Evolutionary conservation across 1,284 basidiomycete genomes (phyloP), one percentile per base, ranked within the genome.

Genomic region (Cryptococcus sp.): DNA sequence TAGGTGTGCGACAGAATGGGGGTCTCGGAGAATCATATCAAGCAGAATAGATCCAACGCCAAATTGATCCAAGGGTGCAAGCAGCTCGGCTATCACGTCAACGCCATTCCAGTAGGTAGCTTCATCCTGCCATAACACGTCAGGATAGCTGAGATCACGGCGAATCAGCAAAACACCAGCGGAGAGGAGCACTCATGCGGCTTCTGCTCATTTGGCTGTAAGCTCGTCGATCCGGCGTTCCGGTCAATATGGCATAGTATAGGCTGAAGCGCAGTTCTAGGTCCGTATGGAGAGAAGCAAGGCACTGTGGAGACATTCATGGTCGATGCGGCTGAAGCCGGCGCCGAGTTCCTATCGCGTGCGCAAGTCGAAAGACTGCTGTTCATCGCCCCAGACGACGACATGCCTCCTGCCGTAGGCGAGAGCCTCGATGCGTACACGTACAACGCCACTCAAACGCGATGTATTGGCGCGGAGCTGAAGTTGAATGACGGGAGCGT

Each of bases 141-240:
- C 15, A 7, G 41, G 6, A 44, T 16, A 6, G 25, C 41, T 23
- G 46, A 47, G 22, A 47, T 16, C 3, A 16, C 46, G 16, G 7
- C 31, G 31, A 35, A 10, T 8, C 31, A 56, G 42, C 80, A 81
- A 70, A 81, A 81, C 68, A 76, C 75, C 3, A 77, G 71, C 10
- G 77, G 78, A 1, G 59, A 70, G 58, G 70, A 66, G 13, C 79
- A 80, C 68, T 67, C 73, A 42, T 80, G 79, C 56, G 79, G 79
- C 42, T 73, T 77, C 62, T 80, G 79, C 58, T 69, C 71, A 22
- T 70, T 75, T 50, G 79, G 79, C 31, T 81, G 79, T 54, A 69
- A 75, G 56, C 22, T 17, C 20, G 17, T 19, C 46, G 5, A 22
- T 47, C 6, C 5, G 22, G 70, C 68, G 40, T 44, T 16, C 11